These are phyloP conservation scores for Aspergillus hiratsukae DNA, from an alignment of 2,329 filamentous ascomycete genomes.

Conservation along the genomic window DNA sequence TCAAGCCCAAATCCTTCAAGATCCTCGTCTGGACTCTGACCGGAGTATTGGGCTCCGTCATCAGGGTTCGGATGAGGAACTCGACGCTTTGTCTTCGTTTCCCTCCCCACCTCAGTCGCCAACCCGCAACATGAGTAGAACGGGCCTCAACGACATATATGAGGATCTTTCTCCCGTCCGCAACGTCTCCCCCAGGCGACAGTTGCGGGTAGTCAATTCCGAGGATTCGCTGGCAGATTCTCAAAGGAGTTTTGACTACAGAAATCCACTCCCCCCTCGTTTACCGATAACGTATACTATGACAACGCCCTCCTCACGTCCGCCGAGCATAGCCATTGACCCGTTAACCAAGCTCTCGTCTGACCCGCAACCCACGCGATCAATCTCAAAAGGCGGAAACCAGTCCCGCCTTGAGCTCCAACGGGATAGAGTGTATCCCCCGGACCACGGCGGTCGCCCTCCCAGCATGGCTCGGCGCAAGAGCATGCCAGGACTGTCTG, in stretches of 20 bases:
- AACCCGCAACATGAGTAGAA: constrained; percentile 22
- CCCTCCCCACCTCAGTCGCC: constrained; percentile 32
- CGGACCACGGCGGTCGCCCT: constrained; percentile 4
- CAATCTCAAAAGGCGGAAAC: not conserved
- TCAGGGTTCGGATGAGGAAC: constrained; percentile 1
- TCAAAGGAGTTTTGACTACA: not conserved
- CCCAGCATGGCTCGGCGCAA: constrained; percentile 26
- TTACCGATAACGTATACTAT: constrained; percentile 7
- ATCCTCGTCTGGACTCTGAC: constrained; percentile 14
- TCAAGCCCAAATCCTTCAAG: constrained; percentile 8
- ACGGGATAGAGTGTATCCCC: constrained; percentile 12
- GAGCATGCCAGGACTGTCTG: constrained; percentile 28
- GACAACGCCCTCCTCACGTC: constrained; percentile 16
- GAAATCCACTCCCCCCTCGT: constrained; percentile 11
- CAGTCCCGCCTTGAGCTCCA: constrained; percentile 3
- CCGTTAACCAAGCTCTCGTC: constrained; percentile 4
- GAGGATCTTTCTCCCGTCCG: constrained; percentile 14
- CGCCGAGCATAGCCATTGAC: constrained; percentile 15
- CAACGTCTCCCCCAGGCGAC: constrained; percentile 14
- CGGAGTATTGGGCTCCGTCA: constrained; percentile 10
- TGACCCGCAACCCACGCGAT: constrained; percentile 3
- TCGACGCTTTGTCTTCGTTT: constrained; percentile 18
- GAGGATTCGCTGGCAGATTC: constrained; percentile 22
- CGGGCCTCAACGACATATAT: constrained; percentile 15
- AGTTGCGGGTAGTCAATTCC: constrained; percentile 25